Evolutionary conservation across 176 grass and related monocot genomes (phyloP).

Genomic region (Tillandsia fasciculata): DNA sequence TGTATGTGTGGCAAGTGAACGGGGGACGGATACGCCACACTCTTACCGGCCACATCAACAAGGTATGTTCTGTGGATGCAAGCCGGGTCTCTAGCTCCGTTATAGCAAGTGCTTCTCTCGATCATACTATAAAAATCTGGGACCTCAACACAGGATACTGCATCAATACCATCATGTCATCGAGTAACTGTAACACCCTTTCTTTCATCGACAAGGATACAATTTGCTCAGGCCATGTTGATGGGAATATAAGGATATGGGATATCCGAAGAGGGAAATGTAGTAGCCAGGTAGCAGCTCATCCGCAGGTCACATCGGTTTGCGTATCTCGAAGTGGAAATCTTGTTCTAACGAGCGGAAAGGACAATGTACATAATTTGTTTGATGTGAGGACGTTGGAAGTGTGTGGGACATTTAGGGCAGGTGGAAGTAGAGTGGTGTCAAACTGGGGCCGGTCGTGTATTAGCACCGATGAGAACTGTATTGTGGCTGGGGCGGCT

Average conservation of each 20-base stretch:
- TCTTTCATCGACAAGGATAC: conserved; percentile 69
- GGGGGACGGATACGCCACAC: conserved; percentile 71
- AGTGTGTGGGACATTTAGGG: conserved; percentile 67
- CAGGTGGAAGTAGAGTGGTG: conserved; percentile 38
- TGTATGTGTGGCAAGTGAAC: conserved; percentile 83
- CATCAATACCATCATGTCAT: conserved; percentile 79
- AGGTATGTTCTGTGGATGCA: conserved; percentile 79
- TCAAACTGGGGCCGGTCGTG: conserved; percentile 63
- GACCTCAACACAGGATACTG: conserved; percentile 85
- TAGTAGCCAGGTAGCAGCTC: conserved; percentile 55
- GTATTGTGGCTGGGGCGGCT: conserved; percentile 53
- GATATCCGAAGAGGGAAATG: conserved; percentile 62
- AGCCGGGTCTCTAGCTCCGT: conserved; percentile 51
- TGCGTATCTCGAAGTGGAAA: conserved; percentile 64
- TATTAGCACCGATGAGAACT: conserved; percentile 82
- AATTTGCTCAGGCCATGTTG: conserved; percentile 92
- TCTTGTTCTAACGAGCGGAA: conserved; percentile 79
- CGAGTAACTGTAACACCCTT: conserved; percentile 79
- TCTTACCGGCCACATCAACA: conserved; percentile 76
- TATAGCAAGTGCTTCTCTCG: conserved; percentile 63
- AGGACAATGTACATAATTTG: conserved; percentile 74
- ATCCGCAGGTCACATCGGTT: conserved; percentile 67
- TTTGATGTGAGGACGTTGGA: conserved; percentile 89
- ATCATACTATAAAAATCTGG: conserved; percentile 97
- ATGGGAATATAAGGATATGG: conserved; percentile 73